Base-by-base conservation (phyloP, 2,329 filamentous ascomycete genomes). In the Fusarium abutilonis region DNA sequence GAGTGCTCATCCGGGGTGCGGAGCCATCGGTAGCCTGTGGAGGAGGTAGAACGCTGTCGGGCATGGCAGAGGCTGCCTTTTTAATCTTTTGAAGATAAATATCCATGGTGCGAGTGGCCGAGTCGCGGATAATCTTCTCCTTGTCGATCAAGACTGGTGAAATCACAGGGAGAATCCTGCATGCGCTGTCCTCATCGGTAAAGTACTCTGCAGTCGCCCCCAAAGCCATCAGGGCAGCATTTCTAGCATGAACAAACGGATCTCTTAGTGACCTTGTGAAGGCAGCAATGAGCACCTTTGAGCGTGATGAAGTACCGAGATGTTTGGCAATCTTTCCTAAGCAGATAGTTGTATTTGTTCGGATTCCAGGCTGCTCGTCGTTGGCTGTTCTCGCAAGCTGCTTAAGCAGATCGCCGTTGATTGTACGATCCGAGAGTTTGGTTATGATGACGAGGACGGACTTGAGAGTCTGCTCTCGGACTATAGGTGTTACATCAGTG, bases 311-410 rank as follows among this genome's bases (percentile, higher is more conserved):
- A 2, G 85, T 81, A 2, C 92, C 92, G 1, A 99, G 81, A 69
- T 96, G 90, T 69, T 92, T 93, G 13, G 95, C 93, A 68, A 99
- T 97, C 72, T 97, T 98, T 19, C 95, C 95, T 1, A 99, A 79
- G 73, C 94, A 98, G 52, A 99, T 99, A 2, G 95, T 99, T 0
- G 95, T 99, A 74, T 99, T 99, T 9, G 95, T 99, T 60, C 95
- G 87, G 65, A 99, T 99, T 1, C 95, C 95, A 1, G 95, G 93
- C 72, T 99, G 94, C 70, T 98, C 95, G 63, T 99, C 95, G 69
- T 98, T 99, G 41, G 95, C 93, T 2, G 94, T 97, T 75, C 96
- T 97, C 39, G 95, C 95, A 26, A 99, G 83, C 72, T 96, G 90
- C 69, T 90, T 91, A 19, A 99, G 80, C 10, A 99, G 82, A 68